Conservation (phyloP, 2,329 filamentous ascomycete species). For the Leptographium lundbergii region DNA sequence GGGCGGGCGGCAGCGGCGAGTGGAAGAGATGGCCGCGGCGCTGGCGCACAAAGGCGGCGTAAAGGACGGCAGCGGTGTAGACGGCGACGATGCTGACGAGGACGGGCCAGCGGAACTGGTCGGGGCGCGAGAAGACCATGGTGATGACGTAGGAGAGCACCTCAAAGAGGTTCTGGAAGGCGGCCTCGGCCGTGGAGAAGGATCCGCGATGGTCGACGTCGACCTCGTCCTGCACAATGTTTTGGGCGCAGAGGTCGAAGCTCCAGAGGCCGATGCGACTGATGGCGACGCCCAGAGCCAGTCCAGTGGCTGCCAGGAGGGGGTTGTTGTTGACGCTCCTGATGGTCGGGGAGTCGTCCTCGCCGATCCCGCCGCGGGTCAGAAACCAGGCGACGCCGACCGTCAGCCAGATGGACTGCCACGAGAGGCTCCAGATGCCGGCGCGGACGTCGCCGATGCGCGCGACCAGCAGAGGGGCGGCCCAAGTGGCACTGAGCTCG, state of each 20-base stretch:
- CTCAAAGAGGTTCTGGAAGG: constrained; percentile 59
- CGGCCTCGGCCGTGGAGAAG: constrained; percentile 57
- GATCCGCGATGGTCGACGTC: constrained; percentile 44
- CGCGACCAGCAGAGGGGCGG: constrained; percentile 41
- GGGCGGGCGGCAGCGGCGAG: constrained; percentile 13
- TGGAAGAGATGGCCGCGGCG: constrained; percentile 50
- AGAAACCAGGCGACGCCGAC: constrained; percentile 31
- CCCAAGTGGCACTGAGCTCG: constrained; percentile 49
- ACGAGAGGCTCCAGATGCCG: constrained; percentile 58
- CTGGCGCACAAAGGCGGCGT: constrained; percentile 42
- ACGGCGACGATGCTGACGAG: constrained; percentile 44
- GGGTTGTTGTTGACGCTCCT: not conserved
- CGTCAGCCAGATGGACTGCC: constrained; percentile 47
- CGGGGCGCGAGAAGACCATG: constrained; percentile 48
- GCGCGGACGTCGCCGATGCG: constrained; percentile 46
- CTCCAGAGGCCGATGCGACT: constrained; percentile 50
- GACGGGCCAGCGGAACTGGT: constrained; percentile 52
- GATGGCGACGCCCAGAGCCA: constrained; percentile 37
- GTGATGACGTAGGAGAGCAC: constrained; percentile 53
- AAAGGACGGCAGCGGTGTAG: constrained; percentile 32
- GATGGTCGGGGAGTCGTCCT: too few species aligned
- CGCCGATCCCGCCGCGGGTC: constrained; percentile 3
- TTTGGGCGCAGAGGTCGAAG: constrained; percentile 47
- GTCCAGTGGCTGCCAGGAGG: constrained; percentile 25
- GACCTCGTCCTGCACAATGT: constrained; percentile 50